Percentiles rank a stretch among this genome's conserved stretches.
Conservation (phyloP, 179 eudicot species). For the Spinacia oleracea region DNA sequence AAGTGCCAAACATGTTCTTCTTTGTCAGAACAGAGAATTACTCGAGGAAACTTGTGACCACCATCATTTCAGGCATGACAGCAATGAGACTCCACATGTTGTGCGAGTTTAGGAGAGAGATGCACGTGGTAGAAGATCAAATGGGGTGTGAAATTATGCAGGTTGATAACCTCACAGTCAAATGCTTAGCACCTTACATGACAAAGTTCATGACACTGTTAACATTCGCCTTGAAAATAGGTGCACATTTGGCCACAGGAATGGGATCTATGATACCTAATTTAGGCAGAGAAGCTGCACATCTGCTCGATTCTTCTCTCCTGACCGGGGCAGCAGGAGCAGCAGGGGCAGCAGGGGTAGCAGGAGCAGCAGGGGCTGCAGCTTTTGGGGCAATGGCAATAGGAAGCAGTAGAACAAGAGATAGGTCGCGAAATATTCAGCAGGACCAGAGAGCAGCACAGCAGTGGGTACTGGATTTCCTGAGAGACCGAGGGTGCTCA, state of each 20-base stretch:
- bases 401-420: slow-evolving; percentile 45
- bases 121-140: slow-evolving; percentile 95
- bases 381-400: slow-evolving; percentile 64
- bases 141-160: slow-evolving; percentile 89
- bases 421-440: slow-evolving; percentile 36
- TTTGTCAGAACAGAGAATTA: slow-evolving; percentile 80
- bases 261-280: slow-evolving; percentile 95
- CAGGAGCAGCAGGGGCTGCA: slow-evolving; percentile 74
- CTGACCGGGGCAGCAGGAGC: slow-evolving; percentile 74
- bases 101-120: slow-evolving; percentile 77
- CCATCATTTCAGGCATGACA: slow-evolving; percentile 76
- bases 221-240: slow-evolving; percentile 89
- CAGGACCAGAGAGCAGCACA: slow-evolving; percentile 81
- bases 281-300: slow-evolving; percentile 75
- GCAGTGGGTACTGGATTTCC: slow-evolving; percentile 86
- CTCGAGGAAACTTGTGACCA: slow-evolving; percentile 80
- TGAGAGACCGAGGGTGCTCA: slow-evolving; percentile 74
- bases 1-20: slow-evolving; percentile 89
- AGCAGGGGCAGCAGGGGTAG: slow-evolving; percentile 75
- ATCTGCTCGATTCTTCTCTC: slow-evolving; percentile 58
- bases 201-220: slow-evolving; percentile 79
- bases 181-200: slow-evolving; percentile 82
- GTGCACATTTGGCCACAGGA: slow-evolving; percentile 89
- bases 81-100: slow-evolving; percentile 87
- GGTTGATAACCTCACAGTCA: slow-evolving; percentile 71